Base-by-base conservation (phyloP, 139 green algal species). In the Chlamydomonas eustigma region DNA sequence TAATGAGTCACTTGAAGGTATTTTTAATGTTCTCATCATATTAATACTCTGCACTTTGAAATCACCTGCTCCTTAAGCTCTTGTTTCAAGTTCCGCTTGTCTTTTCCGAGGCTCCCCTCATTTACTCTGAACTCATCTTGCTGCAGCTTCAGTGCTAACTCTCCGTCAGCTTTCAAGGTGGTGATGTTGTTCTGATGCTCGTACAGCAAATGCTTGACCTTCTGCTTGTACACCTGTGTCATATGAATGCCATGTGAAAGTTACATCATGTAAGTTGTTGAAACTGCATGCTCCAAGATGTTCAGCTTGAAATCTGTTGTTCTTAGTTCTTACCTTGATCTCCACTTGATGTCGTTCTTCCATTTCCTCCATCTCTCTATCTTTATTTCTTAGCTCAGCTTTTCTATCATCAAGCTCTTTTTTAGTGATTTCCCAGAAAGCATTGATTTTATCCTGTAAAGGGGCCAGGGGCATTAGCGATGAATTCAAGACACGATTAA, bases 171-270 rank as follows among this genome's bases (percentile, higher is more conserved):
- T 76, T 95, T 97, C 44, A 96, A 90, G 33, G 83, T 88, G 1
- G 88, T 86, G 70, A 97, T 90, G 81, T 91, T 92, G 78, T 93
- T 92, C 67, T 95, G 89, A 73, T 97, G 93, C 87, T 97, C 93
- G 68, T 95, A 97, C 76, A 97, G 83, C 78, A 97, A 67, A 79
- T 98, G 93, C 88, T 97, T 98, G 5, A 98, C 92, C 75, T 96
- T 96, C 76, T 98, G 93, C 84, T 95, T 93, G 81, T 97, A 96
- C 12, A 96, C 89, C 85, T 93, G 77, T 39, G n/a, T n/a, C n/a
- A n/a, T n/a, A n/a, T n/a, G n/a, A n/a, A n/a, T n/a, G n/a, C n/a
- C n/a, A n/a, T n/a, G n/a, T n/a, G n/a, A n/a, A n/a, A n/a, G n/a
- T n/a, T n/a, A n/a, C n/a, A n/a, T n/a, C n/a, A n/a, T n/a, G n/a